Conservation (phyloP, 176 grass and related monocot genomes). For the Neostapfia colusana region DNA sequence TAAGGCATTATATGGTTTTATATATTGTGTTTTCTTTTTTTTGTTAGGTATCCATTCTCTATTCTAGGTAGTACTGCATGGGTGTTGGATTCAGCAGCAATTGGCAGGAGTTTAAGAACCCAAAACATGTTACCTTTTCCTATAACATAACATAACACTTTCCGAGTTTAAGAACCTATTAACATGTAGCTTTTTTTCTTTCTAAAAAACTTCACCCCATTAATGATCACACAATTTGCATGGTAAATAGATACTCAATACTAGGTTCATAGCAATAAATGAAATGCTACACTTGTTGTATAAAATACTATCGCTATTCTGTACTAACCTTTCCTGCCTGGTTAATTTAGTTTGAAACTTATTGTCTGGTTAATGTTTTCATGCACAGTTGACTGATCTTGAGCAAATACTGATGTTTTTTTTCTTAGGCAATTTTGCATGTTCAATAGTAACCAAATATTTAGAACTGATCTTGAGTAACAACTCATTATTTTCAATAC, state of each 20-base stretch:
- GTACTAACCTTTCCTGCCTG: too few species aligned
- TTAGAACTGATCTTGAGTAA: background rate
- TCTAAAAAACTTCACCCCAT: background rate
- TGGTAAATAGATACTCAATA: background rate
- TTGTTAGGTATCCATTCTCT: background rate
- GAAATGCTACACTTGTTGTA: background rate
- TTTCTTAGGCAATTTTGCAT: background rate
- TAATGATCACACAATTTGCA: constrained; percentile 11
- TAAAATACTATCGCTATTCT: constrained; percentile 6
- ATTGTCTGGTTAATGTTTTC: background rate
- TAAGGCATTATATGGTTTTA: background rate
- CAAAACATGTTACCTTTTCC: background rate
- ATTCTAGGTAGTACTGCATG: constrained; percentile 9
- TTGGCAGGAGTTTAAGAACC: background rate
- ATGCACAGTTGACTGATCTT: background rate
- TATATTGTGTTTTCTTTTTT: background rate
- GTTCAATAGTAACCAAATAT: background rate
- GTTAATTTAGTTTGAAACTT: background rate
- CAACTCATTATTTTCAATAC: background rate
- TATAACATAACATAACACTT: background rate
- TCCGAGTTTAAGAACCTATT: background rate
- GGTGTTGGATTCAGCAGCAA: background rate
- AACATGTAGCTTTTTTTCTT: background rate
- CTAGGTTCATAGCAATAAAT: background rate
- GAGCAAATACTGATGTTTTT: background rate